Conservation (phyloP, 257 asterid species). For the Jasminum sambac region DNA sequence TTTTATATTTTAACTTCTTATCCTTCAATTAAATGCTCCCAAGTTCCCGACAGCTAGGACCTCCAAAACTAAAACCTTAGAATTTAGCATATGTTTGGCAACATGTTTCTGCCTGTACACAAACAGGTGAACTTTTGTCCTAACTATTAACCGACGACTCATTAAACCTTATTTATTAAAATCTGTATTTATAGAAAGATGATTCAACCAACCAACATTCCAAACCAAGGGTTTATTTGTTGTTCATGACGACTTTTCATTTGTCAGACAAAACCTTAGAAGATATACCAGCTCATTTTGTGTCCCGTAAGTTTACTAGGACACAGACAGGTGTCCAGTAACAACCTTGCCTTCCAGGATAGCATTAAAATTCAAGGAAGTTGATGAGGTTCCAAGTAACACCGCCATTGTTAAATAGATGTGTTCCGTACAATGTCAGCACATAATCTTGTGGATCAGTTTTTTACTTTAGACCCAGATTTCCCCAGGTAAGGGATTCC, state of each 20-base stretch:
- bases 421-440: neutral
- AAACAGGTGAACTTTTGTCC: too few relatives aligned
- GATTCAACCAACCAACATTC: neutral
- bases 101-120: too few relatives aligned
- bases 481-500: conserved; percentile 1
- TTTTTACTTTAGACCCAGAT: neutral
- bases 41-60: neutral
- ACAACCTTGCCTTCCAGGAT: neutral
- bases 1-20: neutral
- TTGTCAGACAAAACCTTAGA: neutral
- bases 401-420: conserved; percentile 3
- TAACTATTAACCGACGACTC: too few relatives aligned
- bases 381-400: neutral
- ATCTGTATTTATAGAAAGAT: neutral
- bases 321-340: too few relatives aligned
- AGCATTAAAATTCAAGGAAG: neutral
- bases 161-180: too few relatives aligned
- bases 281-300: neutral
- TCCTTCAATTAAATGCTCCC: neutral
- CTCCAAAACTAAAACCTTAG: neutral
- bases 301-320: neutral
- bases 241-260: neutral
- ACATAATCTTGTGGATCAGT: conserved; percentile 5
- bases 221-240: neutral
- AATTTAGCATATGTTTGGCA: neutral